phyloP scores from a whole-genome alignment of 169 alveolate species.

The Cryptosporidium muris region DNA sequence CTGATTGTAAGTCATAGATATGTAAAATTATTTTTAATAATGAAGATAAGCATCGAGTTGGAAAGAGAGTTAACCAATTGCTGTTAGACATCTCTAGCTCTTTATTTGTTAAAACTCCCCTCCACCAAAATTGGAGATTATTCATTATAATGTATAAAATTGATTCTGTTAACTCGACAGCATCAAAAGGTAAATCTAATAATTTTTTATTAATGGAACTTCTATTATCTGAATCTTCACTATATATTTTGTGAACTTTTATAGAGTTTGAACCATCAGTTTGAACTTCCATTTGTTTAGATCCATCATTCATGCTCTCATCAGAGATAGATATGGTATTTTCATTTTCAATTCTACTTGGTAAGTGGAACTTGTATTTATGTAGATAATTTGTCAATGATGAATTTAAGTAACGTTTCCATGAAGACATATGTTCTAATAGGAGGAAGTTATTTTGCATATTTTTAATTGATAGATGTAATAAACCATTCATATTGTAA shows the following conservation, averaged over 20 bases:
- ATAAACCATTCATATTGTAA: conserved; percentile 35
- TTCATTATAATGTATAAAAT: conserved; percentile 18
- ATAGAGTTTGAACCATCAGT: not conserved
- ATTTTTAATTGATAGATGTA: conserved; percentile 39
- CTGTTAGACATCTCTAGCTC: conserved; percentile 60
- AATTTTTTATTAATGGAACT: too few species aligned
- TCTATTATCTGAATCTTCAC: too few species aligned
- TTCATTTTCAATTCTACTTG: not conserved
- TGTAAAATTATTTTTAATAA: conserved; percentile 46
- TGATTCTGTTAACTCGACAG: conserved; percentile 51
- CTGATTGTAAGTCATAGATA: conserved; percentile 57
- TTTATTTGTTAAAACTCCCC: conserved; percentile 45
- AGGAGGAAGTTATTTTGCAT: conserved; percentile 57
- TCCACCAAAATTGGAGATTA: conserved; percentile 61
- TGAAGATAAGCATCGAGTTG: conserved; percentile 50
- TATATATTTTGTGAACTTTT: not conserved
- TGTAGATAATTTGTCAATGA: conserved; percentile 29
- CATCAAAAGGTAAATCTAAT: not conserved
- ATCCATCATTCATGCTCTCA: not conserved
- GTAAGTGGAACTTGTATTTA: conserved; percentile 22
- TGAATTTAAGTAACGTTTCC: conserved; percentile 64
- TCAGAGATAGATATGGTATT: not conserved
- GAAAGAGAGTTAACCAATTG: conserved; percentile 58
- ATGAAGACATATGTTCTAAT: conserved; percentile 56
- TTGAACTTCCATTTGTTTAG: not conserved